phyloP scores from a whole-genome alignment of 139 green algal genomes.

The Chlorella sp. region DNA sequence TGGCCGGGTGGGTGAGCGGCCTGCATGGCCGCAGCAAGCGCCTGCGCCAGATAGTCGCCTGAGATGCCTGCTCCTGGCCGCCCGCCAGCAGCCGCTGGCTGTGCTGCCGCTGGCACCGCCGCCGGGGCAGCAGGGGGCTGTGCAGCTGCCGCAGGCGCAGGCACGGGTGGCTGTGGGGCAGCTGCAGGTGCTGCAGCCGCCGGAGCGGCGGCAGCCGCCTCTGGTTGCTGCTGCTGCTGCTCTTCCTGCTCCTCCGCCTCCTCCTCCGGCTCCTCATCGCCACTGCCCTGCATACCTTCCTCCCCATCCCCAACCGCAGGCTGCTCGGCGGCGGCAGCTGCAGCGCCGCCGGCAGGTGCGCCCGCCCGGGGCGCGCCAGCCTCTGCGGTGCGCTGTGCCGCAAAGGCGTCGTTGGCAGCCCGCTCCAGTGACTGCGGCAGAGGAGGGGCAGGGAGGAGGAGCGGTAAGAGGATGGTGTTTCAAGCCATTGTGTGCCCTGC shows the following conservation, averaged over 20 bases:
- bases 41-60: slow-evolving; percentile 31
- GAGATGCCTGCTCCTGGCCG: slow-evolving; percentile 9
- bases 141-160: neutral
- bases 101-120: neutral
- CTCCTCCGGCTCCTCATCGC: neutral
- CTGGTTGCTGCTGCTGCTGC: neutral
- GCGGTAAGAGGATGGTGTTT: no score
- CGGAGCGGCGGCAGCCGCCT: neutral
- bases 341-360: slow-evolving; percentile 1
- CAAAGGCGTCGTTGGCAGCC: neutral
- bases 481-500: no score
- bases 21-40: slow-evolving; percentile 40
- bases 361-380: neutral
- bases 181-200: neutral
- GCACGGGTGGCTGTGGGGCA: neutral
- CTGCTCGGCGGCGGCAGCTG: slow-evolving; percentile 15
- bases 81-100: neutral
- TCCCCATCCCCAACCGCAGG: neutral
- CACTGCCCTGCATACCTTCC: neutral
- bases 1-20: neutral
- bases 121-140: no score
- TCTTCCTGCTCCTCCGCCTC: neutral
- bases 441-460: no score
- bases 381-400: neutral
- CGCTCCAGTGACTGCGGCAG: slow-evolving; percentile 24